Evolutionary conservation across 805 yeast genomes (phyloP), one percentile per base, ranked within the genome.

Genomic region (Saccharomycopsis selenospora): DNA sequence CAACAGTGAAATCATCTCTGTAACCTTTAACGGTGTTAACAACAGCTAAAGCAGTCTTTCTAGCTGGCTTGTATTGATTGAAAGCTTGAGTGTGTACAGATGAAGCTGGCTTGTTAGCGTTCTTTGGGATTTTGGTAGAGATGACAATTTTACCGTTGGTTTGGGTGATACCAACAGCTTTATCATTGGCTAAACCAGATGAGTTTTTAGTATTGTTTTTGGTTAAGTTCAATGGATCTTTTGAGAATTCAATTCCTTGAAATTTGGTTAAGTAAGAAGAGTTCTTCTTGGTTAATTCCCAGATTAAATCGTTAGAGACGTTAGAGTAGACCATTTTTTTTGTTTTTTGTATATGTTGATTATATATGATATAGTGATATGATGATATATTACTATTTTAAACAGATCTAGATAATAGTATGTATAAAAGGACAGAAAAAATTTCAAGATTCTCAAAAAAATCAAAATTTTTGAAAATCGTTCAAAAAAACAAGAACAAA

Each of bases 201-300:
- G 70, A 64, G 60, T 64, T 57, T 66, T 64, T 66, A 61, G 72
- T 61, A 76, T 75, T 68, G 56, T 64, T 61, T 57, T 70, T 72
- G 49, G 69, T 61, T 56, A 66, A 64, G 70, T 73, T 73, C 58
- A 74, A 64, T 59, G 78, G 77, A 66, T 75, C 79, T 49, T 66
- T 59, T 56, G 78, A 73, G 62, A 71, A 66, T 52, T 58, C 61
- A 50, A 63, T 62, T 52, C 70, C 73, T 54, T 67, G 54, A 57
- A 73, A 66, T 71, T 72, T 73, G 55, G 73, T 76, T 51, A 73
- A 65, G 70, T 56, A 73, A 53, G 71, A 59, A 49, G 71, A 65
- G 69, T 73, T 66, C 57, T 64, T 59, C 58, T 74, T 71, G 66
- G 75, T 66, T 48, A 74, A 60, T 57, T 70, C 73, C 79, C 79